A percentile compares a stretch with the other conserved stretches of the same genome.
Conservation (phyloP, 164 flowering plant species). For the grape (Vitis vinifera) region DNA sequence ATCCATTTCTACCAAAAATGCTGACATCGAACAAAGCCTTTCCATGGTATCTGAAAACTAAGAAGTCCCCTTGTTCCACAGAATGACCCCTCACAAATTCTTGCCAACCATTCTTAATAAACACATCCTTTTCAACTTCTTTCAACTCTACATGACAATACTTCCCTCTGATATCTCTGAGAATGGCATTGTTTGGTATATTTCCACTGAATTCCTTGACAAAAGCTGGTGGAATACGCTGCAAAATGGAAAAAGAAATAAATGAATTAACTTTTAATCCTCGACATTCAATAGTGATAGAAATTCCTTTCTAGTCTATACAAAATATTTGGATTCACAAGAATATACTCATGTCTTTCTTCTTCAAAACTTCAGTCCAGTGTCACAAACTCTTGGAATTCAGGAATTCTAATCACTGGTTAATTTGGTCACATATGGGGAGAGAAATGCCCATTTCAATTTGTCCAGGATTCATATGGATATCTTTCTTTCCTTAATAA, state of each 20-base stretch:
- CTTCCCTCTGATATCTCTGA: conserved; percentile 10
- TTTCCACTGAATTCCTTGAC: conserved; percentile 17
- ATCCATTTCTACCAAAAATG: conserved; percentile 20
- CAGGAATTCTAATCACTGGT: too few relatives aligned
- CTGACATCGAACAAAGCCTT: conserved; percentile 17
- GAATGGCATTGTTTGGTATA: conserved; percentile 8
- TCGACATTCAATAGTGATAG: not conserved
- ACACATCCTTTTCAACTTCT: conserved; percentile 4
- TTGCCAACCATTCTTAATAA: conserved; percentile 28
- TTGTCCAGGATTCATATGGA: too few relatives aligned
- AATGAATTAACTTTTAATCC: not conserved
- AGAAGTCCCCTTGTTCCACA: conserved; percentile 21
- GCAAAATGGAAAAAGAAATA: conserved; percentile 4
- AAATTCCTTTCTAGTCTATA: not conserved
- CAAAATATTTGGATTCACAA: not conserved
- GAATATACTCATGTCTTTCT: not conserved
- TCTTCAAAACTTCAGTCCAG: not conserved
- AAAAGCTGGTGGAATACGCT: conserved; percentile 35
- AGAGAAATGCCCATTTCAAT: too few relatives aligned
- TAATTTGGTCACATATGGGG: too few relatives aligned
- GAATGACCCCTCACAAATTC: conserved; percentile 18
- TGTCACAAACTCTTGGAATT: too few relatives aligned
- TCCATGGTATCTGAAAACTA: conserved; percentile 20
- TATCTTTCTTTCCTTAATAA: too few relatives aligned
- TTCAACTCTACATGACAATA: conserved; percentile 19